Percentiles rank a stretch among this genome's conserved stretches.
phyloP scores from a whole-genome alignment of 2,329 filamentous ascomycete species.

The Septoria linicola region DNA sequence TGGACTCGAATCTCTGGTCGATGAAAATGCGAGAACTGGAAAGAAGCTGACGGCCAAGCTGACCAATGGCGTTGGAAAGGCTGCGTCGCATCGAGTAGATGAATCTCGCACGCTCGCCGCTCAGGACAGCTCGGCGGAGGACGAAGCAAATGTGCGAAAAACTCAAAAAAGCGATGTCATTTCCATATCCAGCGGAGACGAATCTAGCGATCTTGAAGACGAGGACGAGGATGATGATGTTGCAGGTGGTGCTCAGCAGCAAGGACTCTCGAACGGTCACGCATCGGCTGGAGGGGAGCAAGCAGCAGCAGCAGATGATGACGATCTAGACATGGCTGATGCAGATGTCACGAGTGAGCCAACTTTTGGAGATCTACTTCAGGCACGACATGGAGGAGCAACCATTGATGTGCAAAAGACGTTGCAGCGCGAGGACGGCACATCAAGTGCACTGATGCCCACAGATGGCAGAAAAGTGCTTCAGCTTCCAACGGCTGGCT shows the following conservation, averaged over 20 bases:
- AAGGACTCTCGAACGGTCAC: constrained; percentile 27
- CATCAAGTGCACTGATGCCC: constrained; percentile 53
- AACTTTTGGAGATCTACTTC: constrained; percentile 84
- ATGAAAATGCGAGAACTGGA: constrained; percentile 37
- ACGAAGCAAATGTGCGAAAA: constrained; percentile 31
- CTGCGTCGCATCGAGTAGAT: constrained; percentile 55
- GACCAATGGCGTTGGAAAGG: constrained; percentile 54
- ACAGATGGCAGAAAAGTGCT: constrained; percentile 10
- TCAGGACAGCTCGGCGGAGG: constrained; percentile 38
- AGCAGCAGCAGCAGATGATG: constrained; percentile 31
- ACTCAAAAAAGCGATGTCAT: constrained; percentile 36
- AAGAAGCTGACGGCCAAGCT: constrained; percentile 47
- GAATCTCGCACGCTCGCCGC: constrained; percentile 58
- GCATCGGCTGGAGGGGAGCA: constrained; percentile 30
- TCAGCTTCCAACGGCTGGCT: constrained; percentile 58
- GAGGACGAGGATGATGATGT: constrained; percentile 26
- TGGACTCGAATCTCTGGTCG: constrained; percentile 38
- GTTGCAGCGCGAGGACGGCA: constrained; percentile 31
- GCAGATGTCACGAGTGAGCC: constrained; percentile 48
- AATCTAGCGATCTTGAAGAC: constrained; percentile 34
- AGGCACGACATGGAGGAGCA: constrained; percentile 64
- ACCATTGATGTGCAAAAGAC: constrained; percentile 69
- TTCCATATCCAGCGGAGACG: constrained; percentile 49
- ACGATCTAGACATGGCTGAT: constrained; percentile 27
- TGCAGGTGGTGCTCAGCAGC: background rate